Evolutionary conservation across 1,284 basidiomycete genomes (phyloP), one percentile per base, ranked within the genome.

Genomic region (Austropuccinia psidii): DNA sequence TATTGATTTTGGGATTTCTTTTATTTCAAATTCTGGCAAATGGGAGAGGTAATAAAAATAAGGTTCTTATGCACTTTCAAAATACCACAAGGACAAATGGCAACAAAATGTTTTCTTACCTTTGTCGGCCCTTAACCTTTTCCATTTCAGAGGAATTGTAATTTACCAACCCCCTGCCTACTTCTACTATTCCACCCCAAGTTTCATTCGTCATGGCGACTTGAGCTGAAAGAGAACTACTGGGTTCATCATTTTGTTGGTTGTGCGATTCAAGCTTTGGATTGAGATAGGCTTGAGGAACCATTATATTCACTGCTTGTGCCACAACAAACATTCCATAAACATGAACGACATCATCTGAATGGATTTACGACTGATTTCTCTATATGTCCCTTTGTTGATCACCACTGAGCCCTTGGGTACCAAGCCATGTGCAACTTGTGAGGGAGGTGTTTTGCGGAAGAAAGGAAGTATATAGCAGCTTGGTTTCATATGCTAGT

Each of bases 141-240:
- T 86, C 85, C 76, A 97, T 93, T 81, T 98, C 94, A 52, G 87
- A 88, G 52, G 90, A 95, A 79, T 96, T 98, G 80, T 97, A 98
- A 82, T 95, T 97, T 11, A 92, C 92, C 54, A 98, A 83, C 0
- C 95, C 96, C 52, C 94, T 86, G 0, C 94, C 96, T 33, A 98
- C 90, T 80, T 97, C 94, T 52, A 91, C 83, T 33, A 92, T 83
- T 77, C 95, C 90, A 83, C 87, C 88, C n/a, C 84, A 85, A 47
- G 87, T 87, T 2, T 80, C 79, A 8, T 74, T 74, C 31, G n/a
- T 17, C 13, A 21, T n/a, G 9, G 61, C 50, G 6, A 17, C 19
- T 47, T 54, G 49, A n/a, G n/a, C n/a, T n/a, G n/a, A n/a, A n/a
- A n/a, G n/a, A 35, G 19, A n/a, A n/a, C n/a, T n/a, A n/a, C n/a